phyloP scores from a whole-genome alignment of 371 early-diverging fungal genomes.

The Sporodiniella umbellata region DNA sequence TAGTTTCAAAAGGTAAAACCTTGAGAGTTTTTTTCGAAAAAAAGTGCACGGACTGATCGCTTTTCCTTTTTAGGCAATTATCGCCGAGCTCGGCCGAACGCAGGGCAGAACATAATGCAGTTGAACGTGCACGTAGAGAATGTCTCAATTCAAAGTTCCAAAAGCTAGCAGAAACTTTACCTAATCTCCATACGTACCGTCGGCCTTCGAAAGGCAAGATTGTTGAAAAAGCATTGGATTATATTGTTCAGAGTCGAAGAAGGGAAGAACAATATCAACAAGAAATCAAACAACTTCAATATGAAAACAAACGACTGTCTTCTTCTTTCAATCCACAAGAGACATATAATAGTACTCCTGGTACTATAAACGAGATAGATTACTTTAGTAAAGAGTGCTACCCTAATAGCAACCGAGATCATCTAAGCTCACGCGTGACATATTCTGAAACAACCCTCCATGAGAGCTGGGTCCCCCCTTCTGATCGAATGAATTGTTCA shows the following conservation, averaged over 20 bases:
- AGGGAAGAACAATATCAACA: slow-evolving; percentile 37
- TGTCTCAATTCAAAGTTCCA: slow-evolving; percentile 66
- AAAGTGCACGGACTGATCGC: background rate
- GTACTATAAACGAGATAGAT: background rate
- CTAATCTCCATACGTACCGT: slow-evolving; percentile 59
- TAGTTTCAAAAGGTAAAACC: slow-evolving; percentile 1
- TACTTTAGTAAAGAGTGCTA: no score
- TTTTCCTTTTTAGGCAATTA: slow-evolving; percentile 1
- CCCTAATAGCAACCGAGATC: no score
- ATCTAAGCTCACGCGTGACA: no score
- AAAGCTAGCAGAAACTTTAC: slow-evolving; percentile 63
- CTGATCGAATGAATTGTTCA: background rate
- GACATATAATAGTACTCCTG: background rate
- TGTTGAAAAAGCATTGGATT: slow-evolving; percentile 61
- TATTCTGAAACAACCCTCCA: no score
- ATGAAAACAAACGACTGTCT: slow-evolving; percentile 26
- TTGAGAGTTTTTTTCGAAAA: background rate
- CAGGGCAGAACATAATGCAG: slow-evolving; percentile 72
- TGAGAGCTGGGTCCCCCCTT: no score
- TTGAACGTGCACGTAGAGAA: slow-evolving; percentile 72
- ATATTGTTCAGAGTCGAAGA: slow-evolving; percentile 30
- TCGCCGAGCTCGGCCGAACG: slow-evolving; percentile 44
- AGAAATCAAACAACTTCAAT: slow-evolving; percentile 28
- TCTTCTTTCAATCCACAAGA: slow-evolving; percentile 1
- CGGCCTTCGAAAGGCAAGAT: slow-evolving; percentile 73